Evolutionary conservation across 305 asterid species (phyloP).

Genomic region (Ajuga reptans): DNA sequence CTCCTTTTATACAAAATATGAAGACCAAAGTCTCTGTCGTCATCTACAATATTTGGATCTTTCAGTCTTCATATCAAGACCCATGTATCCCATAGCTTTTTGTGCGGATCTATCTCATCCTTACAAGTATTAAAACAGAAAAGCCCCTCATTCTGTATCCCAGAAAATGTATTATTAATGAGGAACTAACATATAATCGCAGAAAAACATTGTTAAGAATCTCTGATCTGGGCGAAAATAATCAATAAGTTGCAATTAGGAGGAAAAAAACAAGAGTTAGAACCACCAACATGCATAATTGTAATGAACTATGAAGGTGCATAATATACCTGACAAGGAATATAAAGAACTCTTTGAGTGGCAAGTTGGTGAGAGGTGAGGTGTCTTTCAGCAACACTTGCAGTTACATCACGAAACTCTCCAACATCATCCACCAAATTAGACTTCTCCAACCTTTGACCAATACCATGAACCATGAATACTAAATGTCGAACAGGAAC

Average conservation of each 20-base stretch:
- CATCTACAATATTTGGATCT: too few species aligned
- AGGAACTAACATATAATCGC: background rate
- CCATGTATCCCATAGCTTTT: background rate
- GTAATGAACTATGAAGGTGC: constrained; percentile 22
- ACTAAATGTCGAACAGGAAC: constrained; percentile 95
- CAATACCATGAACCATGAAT: constrained; percentile 98
- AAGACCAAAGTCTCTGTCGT: too few species aligned
- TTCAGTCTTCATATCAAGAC: too few species aligned
- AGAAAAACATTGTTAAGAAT: background rate
- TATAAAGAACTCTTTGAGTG: constrained; percentile 78
- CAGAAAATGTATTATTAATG: background rate
- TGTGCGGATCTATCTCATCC: background rate
- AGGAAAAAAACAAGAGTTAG: background rate
- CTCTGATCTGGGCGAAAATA: background rate
- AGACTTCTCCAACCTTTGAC: constrained; percentile 94
- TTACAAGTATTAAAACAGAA: background rate
- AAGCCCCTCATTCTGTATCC: background rate
- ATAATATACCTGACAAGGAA: constrained; percentile 81
- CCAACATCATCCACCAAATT: constrained; percentile 96
- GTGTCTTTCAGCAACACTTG: constrained; percentile 77
- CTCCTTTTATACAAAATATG: too few species aligned
- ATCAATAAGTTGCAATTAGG: background rate
- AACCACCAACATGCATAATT: background rate
- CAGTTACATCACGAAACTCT: constrained; percentile 68
- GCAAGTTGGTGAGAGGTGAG: constrained; percentile 77